These are phyloP conservation scores for Thielaviopsis euricoi DNA, from an alignment of 2,329 filamentous ascomycete species.

Conservation along the genomic window DNA sequence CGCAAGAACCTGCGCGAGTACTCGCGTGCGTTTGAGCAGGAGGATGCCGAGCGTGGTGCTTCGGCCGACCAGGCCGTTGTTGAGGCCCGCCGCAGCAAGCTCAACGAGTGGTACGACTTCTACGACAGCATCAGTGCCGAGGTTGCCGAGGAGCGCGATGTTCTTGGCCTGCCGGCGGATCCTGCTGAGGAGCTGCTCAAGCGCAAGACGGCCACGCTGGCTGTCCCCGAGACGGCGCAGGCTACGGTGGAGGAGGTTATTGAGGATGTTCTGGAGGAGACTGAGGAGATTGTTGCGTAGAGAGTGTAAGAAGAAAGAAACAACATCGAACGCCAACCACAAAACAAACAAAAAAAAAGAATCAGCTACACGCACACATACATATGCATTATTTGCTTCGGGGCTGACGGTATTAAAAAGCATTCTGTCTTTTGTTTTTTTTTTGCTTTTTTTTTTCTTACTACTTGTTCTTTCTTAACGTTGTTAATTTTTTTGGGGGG, in stretches of 20 bases:
- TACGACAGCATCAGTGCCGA: slow-evolving; percentile 57
- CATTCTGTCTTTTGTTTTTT: slow-evolving; percentile 9
- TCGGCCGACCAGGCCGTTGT: slow-evolving; percentile 90
- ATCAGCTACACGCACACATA: background rate
- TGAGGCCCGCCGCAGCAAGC: slow-evolving; percentile 63
- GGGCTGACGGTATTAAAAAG: slow-evolving; percentile 8
- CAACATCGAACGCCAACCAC: background rate
- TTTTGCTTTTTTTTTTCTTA: background rate
- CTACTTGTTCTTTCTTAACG: background rate
- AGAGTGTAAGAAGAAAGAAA: slow-evolving; percentile 3
- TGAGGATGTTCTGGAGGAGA: slow-evolving; percentile 71
- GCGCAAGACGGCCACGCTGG: slow-evolving; percentile 35
- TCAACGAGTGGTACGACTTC: slow-evolving; percentile 85
- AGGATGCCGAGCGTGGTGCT: slow-evolving; percentile 83
- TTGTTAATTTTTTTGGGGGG: background rate
- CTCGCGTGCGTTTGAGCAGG: slow-evolving; percentile 84
- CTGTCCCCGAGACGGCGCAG: slow-evolving; percentile 37
- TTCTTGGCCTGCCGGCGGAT: slow-evolving; percentile 48
- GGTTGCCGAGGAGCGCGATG: slow-evolving; percentile 52
- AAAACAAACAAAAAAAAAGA: background rate
- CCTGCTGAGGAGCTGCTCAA: slow-evolving; percentile 45
- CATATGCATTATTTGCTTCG: slow-evolving; percentile 1
- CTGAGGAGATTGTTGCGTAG: slow-evolving; percentile 52
- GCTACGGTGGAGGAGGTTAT: slow-evolving; percentile 72
- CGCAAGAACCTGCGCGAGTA: slow-evolving; percentile 98